Conservation (phyloP, 73 alveolate genomes). For the Durusdinium trenchii region DNA sequence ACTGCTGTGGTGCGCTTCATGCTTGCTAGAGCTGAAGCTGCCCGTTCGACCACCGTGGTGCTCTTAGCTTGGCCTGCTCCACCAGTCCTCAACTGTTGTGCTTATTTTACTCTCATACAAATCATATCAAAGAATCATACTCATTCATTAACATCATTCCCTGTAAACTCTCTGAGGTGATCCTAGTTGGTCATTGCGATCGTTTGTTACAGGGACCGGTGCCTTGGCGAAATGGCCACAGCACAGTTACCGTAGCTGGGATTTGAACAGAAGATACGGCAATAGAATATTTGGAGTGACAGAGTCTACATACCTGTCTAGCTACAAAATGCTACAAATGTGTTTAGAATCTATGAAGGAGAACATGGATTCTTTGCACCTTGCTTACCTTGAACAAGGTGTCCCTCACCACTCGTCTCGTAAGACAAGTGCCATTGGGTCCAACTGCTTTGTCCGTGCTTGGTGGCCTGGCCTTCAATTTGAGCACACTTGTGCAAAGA, state of each 20-base stretch:
- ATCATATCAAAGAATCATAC: background rate
- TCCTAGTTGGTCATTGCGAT: slow-evolving; percentile 66
- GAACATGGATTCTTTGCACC: too few species aligned
- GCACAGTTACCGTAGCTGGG: too few species aligned
- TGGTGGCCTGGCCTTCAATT: background rate
- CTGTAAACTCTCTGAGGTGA: slow-evolving; percentile 41
- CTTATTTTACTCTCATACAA: background rate
- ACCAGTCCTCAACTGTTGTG: background rate
- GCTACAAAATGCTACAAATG: too few species aligned
- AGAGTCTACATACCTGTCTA: too few species aligned
- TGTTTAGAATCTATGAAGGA: too few species aligned
- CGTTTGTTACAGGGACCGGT: slow-evolving; percentile 78
- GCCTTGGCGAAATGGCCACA: background rate
- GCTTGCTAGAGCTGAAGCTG: slow-evolving; percentile 66
- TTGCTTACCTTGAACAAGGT: slow-evolving; percentile 31
- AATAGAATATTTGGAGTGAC: too few species aligned
- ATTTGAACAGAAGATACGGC: too few species aligned
- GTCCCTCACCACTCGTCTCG: slow-evolving; percentile 56
- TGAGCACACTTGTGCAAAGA: background rate
- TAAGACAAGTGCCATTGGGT: slow-evolving; percentile 44
- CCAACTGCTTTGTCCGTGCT: slow-evolving; percentile 72
- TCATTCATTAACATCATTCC: background rate
- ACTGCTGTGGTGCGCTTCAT: slow-evolving; percentile 80
- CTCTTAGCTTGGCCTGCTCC: background rate
- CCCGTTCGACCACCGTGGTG: slow-evolving; percentile 28